A percentile compares a stretch with the other conserved stretches of the same genome.
phyloP scores from a whole-genome alignment of 2,329 filamentous ascomycete species.

The Alternaria arborescens region DNA sequence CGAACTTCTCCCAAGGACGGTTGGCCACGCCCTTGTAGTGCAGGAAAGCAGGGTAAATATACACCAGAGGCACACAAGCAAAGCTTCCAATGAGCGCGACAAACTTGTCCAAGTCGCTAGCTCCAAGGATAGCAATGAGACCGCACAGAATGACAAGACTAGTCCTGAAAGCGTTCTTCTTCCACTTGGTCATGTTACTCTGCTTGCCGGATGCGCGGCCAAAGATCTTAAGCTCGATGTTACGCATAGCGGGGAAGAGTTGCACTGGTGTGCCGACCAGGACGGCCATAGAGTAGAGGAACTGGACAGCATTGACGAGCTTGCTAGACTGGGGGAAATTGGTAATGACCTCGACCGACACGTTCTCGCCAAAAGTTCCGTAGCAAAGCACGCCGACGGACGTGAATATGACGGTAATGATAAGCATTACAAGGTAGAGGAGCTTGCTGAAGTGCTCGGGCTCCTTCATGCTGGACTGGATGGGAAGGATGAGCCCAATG shows the following conservation, averaged over 20 bases:
- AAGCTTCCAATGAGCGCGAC: constrained; percentile 77
- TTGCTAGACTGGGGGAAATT: constrained; percentile 76
- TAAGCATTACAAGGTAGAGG: constrained; percentile 73
- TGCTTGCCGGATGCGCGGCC: constrained; percentile 73
- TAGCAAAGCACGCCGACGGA: constrained; percentile 78
- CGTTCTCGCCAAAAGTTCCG: constrained; percentile 73
- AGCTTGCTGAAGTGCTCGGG: constrained; percentile 73
- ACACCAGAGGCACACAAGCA: constrained; percentile 78
- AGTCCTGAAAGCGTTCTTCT: constrained; percentile 74
- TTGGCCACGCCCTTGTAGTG: constrained; percentile 74
- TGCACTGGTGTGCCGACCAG: constrained; percentile 78
- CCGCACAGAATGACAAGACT: constrained; percentile 67
- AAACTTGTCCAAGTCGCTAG: constrained; percentile 76
- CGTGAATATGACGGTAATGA: constrained; percentile 77
- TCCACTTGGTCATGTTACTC: constrained; percentile 73
- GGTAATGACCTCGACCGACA: constrained; percentile 77
- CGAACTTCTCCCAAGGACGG: constrained; percentile 62
- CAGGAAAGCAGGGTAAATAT: constrained; percentile 77
- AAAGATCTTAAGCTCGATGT: constrained; percentile 73
- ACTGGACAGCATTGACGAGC: constrained; percentile 79
- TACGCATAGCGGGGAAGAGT: constrained; percentile 76
- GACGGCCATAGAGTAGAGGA: constrained; percentile 76
- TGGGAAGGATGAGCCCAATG: constrained; percentile 78
- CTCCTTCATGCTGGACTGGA: constrained; percentile 77
- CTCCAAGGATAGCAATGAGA: constrained; percentile 68